phyloP scores from a whole-genome alignment of 805 yeast genomes.

The Cyberlindnera bimundalis region DNA sequence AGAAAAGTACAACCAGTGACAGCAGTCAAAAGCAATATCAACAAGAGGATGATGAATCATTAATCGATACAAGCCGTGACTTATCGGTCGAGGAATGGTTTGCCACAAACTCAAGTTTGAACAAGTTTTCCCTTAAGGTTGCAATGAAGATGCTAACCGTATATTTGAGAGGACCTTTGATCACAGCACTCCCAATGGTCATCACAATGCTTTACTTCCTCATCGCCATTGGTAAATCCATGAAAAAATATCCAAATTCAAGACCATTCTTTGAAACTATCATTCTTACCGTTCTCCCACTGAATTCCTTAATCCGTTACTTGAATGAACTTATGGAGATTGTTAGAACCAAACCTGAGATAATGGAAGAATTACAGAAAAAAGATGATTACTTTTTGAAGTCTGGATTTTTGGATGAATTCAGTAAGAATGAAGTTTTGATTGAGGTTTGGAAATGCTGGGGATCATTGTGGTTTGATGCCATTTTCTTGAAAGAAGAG shows the following conservation, averaged over 20 bases:
- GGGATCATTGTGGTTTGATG: slow-evolving; percentile 82
- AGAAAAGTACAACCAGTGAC: slow-evolving; percentile 12
- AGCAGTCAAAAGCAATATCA: background rate
- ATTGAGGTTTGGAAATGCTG: slow-evolving; percentile 83
- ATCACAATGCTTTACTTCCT: slow-evolving; percentile 76
- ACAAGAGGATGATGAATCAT: slow-evolving; percentile 2
- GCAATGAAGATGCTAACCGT: slow-evolving; percentile 65
- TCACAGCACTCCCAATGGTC: slow-evolving; percentile 67
- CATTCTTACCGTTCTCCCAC: slow-evolving; percentile 58
- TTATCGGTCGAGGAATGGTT: slow-evolving; percentile 45
- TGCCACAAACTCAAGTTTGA: slow-evolving; percentile 42
- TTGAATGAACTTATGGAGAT: slow-evolving; percentile 52
- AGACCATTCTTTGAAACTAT: slow-evolving; percentile 47
- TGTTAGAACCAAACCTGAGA: slow-evolving; percentile 21
- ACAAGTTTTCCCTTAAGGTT: slow-evolving; percentile 59
- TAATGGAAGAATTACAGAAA: slow-evolving; percentile 1
- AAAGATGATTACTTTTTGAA: slow-evolving; percentile 14
- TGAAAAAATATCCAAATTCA: slow-evolving; percentile 42
- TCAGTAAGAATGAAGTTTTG: slow-evolving; percentile 56
- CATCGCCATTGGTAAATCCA: slow-evolving; percentile 57
- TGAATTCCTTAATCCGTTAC: slow-evolving; percentile 62
- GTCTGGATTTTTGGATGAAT: slow-evolving; percentile 38
- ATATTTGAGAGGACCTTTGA: slow-evolving; percentile 63
- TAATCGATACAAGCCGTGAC: slow-evolving; percentile 5
- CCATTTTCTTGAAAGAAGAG: slow-evolving; percentile 50